Evolutionary conservation across 805 yeast genomes (phyloP).

Genomic region (Lipomyces spencermartinsiae): DNA sequence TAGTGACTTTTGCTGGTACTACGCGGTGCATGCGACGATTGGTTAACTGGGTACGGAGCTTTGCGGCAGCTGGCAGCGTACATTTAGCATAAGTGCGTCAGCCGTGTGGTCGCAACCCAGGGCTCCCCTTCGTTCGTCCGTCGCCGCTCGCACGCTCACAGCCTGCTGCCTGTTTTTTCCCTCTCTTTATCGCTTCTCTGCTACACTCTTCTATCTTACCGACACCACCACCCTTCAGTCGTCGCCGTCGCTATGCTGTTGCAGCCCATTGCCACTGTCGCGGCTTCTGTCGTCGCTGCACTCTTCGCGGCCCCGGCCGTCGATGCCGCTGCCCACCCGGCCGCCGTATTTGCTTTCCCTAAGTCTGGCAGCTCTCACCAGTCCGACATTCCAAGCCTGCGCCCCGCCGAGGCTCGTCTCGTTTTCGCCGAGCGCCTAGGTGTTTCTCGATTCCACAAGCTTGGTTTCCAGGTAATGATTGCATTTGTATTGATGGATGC

Average conservation of each 20-base stretch:
- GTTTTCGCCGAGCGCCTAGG: conserved; percentile 56
- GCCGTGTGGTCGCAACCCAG: conserved; percentile 2
- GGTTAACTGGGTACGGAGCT: conserved; percentile 21
- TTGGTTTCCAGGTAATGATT: conserved; percentile 34
- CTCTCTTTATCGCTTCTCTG: conserved; percentile 1
- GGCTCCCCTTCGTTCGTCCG: conserved; percentile 10
- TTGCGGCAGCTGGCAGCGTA: neutral
- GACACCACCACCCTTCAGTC: neutral
- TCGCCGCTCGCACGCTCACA: conserved; percentile 2
- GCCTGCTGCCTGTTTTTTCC: neutral
- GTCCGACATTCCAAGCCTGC: conserved; percentile 36
- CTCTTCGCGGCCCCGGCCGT: conserved; percentile 26
- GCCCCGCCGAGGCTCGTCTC: conserved; percentile 68
- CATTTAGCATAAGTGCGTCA: conserved; percentile 12
- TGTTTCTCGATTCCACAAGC: conserved; percentile 40
- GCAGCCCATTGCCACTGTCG: conserved; percentile 33
- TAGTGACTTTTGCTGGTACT: neutral
- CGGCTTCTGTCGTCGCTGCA: conserved; percentile 34
- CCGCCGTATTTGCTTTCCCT: conserved; percentile 39
- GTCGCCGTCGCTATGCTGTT: conserved; percentile 27
- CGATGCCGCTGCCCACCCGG: conserved; percentile 37
- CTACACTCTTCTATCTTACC: neutral
- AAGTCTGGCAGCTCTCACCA: conserved; percentile 26
- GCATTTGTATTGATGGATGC: neutral
- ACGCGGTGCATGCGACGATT: conserved; percentile 13